Conservation (phyloP, 768 basidiomycete genomes). For the Hericium coralloides region DNA sequence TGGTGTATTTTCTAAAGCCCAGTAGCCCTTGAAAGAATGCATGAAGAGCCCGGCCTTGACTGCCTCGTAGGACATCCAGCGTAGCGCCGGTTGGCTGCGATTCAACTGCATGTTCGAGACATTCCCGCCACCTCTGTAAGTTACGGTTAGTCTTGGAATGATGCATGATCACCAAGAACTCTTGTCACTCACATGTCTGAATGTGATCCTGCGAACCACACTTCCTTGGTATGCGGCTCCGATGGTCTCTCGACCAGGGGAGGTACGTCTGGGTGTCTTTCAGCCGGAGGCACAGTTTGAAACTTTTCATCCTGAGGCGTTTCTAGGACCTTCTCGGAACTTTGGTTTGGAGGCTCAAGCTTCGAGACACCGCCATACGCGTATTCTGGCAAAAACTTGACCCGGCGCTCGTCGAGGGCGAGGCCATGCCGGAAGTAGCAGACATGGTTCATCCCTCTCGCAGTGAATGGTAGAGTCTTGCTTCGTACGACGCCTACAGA, state of each 20-base stretch:
- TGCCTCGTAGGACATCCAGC: slow-evolving; percentile 21
- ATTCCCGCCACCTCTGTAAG: neutral
- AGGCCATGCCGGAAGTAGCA: slow-evolving; percentile 35
- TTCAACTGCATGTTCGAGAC: slow-evolving; percentile 12
- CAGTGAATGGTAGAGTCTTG: slow-evolving; percentile 25
- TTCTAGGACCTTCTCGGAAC: no score
- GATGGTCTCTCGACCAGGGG: no score
- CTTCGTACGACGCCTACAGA: slow-evolving; percentile 30
- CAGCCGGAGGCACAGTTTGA: no score
- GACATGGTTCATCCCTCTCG: slow-evolving; percentile 23
- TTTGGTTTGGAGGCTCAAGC: no score
- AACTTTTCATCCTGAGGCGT: no score
- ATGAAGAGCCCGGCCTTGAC: slow-evolving; percentile 11
- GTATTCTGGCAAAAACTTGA: slow-evolving; percentile 36
- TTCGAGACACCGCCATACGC: neutral
- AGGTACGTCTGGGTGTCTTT: no score
- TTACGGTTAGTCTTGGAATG: neutral
- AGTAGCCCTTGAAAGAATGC: neutral
- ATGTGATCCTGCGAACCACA: slow-evolving; percentile 23
- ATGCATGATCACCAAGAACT: neutral
- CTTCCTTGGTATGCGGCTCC: slow-evolving; percentile 21
- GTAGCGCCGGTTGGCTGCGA: slow-evolving; percentile 12
- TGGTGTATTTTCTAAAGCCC: neutral
- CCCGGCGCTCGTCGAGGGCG: slow-evolving; percentile 38
- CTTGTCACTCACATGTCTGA: slow-evolving; percentile 23